Evolutionary conservation across 768 basidiomycete species (phyloP), one percentile per base, ranked within the genome.

Genomic region (Boletus fagicola): DNA sequence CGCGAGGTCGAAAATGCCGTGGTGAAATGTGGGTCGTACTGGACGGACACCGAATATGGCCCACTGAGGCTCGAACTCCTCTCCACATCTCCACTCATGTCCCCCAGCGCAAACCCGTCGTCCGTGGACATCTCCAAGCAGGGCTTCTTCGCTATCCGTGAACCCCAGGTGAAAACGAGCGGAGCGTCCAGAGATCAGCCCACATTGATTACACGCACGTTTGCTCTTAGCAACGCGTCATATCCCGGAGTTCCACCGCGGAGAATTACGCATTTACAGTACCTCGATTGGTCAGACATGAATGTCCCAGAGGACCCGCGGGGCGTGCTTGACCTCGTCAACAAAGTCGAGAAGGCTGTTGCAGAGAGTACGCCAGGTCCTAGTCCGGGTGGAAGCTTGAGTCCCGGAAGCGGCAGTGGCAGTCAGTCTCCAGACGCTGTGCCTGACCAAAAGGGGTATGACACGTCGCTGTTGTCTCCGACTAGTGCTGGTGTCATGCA

Each of bases 281-380:
- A 94, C 67, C 80, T 95, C 39, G 88, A 89, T 39, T 98, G 96
- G 96, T 93, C 95, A 2, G 96, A 98, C 66, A 88, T 98, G 77
- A 94, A 94, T 68, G 93, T 98, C 13, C 96, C 96, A 0, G 85
- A 88, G 13, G 85, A 92, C 56, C 86, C 95, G 0, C 76, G 82
- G 8, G 88, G 86, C 8, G 76, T 98, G 20, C 74, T 97, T 42
- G 76, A 80, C 15, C 80, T 98, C 24, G 82, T 97, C 52, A 80
- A 78, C 57, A 85, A 86, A 59, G 87, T 93, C n/a, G 86, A 72
- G 39, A 62, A 61, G 12, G 65, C 67, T 9, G 63, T 63, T 1
- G 60, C 53, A 30, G 70, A 70, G 49, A 72, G 66, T 16, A 68
- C 68, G 0, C 71, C 68, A 12, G 66, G 70, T 12, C 72, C 66